Evolutionary conservation across 73 alveolate genomes (phyloP).

Genomic region (Stentor roeselii): DNA sequence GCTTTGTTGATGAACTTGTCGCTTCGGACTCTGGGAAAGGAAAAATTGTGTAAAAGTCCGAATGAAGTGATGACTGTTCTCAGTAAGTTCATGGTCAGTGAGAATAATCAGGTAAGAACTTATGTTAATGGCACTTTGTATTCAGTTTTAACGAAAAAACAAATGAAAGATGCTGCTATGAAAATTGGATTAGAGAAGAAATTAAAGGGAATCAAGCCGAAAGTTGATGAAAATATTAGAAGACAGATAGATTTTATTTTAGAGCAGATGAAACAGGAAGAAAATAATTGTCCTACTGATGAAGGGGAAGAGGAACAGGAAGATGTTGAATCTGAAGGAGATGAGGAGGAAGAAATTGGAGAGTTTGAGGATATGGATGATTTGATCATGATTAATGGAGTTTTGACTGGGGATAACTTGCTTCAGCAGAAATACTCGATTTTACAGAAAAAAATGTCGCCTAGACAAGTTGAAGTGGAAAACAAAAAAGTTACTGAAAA

Average conservation of each 20-base stretch:
- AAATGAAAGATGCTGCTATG: slow-evolving; percentile 57
- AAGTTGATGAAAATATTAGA: slow-evolving; percentile 68
- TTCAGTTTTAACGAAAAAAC: slow-evolving; percentile 58
- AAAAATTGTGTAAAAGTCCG: slow-evolving; percentile 85
- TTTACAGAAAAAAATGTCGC: background rate
- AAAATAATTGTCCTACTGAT: slow-evolving; percentile 44
- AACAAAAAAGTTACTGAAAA: background rate
- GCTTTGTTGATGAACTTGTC: slow-evolving; percentile 97
- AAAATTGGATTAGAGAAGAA: slow-evolving; percentile 69
- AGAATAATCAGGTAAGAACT: slow-evolving; percentile 59
- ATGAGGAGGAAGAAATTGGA: slow-evolving; percentile 55
- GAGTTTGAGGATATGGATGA: slow-evolving; percentile 76
- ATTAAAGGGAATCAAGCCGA: slow-evolving; percentile 48
- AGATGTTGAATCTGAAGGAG: slow-evolving; percentile 61
- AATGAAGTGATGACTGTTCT: slow-evolving; percentile 77
- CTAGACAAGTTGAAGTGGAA: slow-evolving; percentile 7
- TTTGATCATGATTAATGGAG: slow-evolving; percentile 43
- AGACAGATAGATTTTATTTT: slow-evolving; percentile 75
- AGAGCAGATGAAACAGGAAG: slow-evolving; percentile 58
- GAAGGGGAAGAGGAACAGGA: slow-evolving; percentile 53
- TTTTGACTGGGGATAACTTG: slow-evolving; percentile 64
- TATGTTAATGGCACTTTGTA: slow-evolving; percentile 73
- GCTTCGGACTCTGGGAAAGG: slow-evolving; percentile 92
- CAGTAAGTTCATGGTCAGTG: slow-evolving; percentile 84
- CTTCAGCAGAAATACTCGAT: slow-evolving; percentile 19